Percentiles rank a stretch among this genome's conserved stretches.
Conservation (phyloP, 2,329 filamentous ascomycete genomes). For the Sporothrix protearum region DNA sequence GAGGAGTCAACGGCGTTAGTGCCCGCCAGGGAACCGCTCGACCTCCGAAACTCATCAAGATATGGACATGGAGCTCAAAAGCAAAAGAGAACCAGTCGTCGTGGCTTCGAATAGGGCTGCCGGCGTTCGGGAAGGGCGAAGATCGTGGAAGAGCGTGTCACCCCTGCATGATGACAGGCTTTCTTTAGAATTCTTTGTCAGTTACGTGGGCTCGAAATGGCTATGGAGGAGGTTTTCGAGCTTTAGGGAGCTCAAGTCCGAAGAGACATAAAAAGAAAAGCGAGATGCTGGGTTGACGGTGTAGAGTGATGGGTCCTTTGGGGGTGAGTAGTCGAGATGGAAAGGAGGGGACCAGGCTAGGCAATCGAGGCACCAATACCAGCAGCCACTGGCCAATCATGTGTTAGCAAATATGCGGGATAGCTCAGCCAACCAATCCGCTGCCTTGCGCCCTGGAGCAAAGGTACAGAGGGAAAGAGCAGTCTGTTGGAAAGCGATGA, state of each 20-base stretch:
- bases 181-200: not conserved
- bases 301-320: not conserved
- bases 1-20: not conserved
- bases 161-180: slow-evolving; percentile 18
- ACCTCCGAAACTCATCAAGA: not conserved
- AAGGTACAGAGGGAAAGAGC: not conserved
- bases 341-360: not conserved
- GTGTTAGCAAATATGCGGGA: slow-evolving; percentile 3
- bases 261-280: not conserved
- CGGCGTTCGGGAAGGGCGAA: not conserved
- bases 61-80: not conserved
- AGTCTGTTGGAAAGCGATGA: not conserved
- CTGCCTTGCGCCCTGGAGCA: not conserved
- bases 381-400: slow-evolving; percentile 15
- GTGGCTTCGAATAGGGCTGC: not conserved
- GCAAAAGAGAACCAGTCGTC: not conserved
- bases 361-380: not conserved
- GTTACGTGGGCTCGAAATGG: not conserved
- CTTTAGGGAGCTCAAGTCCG: not conserved
- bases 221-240: not conserved
- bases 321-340: not conserved
- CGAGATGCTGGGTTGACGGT: not conserved
- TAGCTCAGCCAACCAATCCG: slow-evolving; percentile 10
- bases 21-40: not conserved
- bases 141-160: not conserved